These are phyloP conservation scores for Mycena galericulata DNA, from an alignment of 768 basidiomycete genomes.

Conservation along the genomic window DNA sequence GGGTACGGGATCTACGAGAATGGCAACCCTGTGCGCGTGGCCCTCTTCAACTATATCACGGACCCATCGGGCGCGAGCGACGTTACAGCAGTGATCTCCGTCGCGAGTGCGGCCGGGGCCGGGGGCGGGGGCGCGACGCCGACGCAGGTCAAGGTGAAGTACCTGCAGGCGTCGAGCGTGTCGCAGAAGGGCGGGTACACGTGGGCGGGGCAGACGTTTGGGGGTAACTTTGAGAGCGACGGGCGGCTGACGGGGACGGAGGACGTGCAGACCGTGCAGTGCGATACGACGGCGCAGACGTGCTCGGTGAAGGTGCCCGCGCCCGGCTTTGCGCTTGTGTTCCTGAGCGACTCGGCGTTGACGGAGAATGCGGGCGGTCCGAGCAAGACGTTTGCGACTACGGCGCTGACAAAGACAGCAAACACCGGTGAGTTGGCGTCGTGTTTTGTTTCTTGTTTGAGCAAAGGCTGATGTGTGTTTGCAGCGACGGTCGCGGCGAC, in stretches of 20 bases:
- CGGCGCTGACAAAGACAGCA: neutral
- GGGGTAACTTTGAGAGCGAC: slow-evolving; percentile 71
- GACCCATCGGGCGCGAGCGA: slow-evolving; percentile 70
- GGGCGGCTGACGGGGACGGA: slow-evolving; percentile 71
- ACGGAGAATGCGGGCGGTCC: neutral
- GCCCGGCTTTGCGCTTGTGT: slow-evolving; percentile 82
- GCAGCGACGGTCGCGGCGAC: slow-evolving; percentile 62
- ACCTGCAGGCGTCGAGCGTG: slow-evolving; percentile 22
- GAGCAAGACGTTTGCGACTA: neutral
- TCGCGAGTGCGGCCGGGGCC: slow-evolving; percentile 53
- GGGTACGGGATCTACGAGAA: slow-evolving; percentile 82
- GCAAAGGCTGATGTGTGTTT: too few species aligned
- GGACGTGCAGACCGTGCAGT: slow-evolving; percentile 68
- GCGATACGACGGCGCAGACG: slow-evolving; percentile 61
- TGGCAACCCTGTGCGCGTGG: slow-evolving; percentile 68
- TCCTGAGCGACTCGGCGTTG: slow-evolving; percentile 60
- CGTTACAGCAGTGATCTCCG: slow-evolving; percentile 62
- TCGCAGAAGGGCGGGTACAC: slow-evolving; percentile 21
- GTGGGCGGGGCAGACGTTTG: slow-evolving; percentile 52
- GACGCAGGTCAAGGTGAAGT: slow-evolving; percentile 68
- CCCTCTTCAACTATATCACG: slow-evolving; percentile 78
- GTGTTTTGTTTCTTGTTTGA: neutral
- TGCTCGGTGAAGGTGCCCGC: slow-evolving; percentile 75
- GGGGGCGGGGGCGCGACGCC: slow-evolving; percentile 53
- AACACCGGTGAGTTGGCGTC: neutral